A percentile compares a stretch with the other conserved stretches of the same genome.
Evolutionary conservation across 352 stramenopile genomes (phyloP).

Genomic region (Globisporangium splendens): DNA sequence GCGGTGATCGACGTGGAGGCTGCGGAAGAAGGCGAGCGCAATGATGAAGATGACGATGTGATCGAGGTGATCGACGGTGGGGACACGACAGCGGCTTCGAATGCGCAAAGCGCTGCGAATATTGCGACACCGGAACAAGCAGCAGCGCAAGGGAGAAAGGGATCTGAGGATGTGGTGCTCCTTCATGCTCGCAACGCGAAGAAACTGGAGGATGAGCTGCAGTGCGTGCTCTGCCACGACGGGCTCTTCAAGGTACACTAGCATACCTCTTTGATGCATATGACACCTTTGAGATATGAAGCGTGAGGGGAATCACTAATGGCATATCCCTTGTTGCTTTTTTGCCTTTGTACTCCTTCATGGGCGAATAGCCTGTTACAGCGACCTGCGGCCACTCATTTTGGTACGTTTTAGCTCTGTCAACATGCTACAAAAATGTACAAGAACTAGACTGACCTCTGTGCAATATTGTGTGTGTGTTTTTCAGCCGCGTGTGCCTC

Average conservation of each 20-base stretch:
- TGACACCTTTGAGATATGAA: neutral
- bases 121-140: neutral
- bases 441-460: neutral
- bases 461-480: neutral
- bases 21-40: neutral
- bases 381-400: constrained; percentile 48
- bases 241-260: constrained; percentile 40
- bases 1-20: neutral
- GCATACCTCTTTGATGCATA: neutral
- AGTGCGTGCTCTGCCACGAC: constrained; percentile 58
- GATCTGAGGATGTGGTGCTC: neutral
- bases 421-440: neutral
- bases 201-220: constrained; percentile 27
- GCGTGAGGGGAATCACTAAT: too few species aligned
- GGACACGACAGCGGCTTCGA: neutral
- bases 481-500: constrained; percentile 39
- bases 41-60: neutral
- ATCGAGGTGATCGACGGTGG: neutral
- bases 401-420: constrained; percentile 23
- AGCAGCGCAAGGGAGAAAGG: neutral
- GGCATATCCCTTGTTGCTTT: too few species aligned
- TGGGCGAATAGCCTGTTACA: constrained; percentile 30
- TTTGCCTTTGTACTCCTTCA: too few species aligned
- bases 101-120: neutral
- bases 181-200: neutral